Percentiles rank a stretch among this genome's conserved stretches.
Conservation (phyloP, 495 filamentous ascomycete genomes). For the Podospora pseudocomata region DNA sequence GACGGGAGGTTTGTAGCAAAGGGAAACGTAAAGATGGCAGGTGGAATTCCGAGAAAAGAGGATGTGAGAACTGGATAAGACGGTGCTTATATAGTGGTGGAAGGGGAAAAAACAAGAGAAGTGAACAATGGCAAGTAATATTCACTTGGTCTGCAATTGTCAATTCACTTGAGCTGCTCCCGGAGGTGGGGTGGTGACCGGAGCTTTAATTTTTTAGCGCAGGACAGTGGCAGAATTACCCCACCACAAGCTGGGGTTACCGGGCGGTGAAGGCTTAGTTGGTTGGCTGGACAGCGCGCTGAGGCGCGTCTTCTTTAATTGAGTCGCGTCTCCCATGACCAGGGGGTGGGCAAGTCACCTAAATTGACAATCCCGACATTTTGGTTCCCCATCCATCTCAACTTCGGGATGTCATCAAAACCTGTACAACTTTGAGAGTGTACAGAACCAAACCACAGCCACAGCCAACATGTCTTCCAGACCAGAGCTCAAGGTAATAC, state of each 20-base stretch:
- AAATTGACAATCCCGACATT: background rate
- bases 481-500: slow-evolving; percentile 77
- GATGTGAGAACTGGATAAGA: background rate
- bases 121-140: background rate
- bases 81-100: background rate
- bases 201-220: slow-evolving; percentile 8
- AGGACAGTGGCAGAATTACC: slow-evolving; percentile 4
- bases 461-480: slow-evolving; percentile 70
- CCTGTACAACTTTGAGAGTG: background rate
- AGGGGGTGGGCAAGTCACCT: background rate
- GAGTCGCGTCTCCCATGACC: slow-evolving; percentile 27
- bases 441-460: background rate
- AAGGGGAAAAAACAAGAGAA: background rate
- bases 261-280: slow-evolving; percentile 12
- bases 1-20: background rate
- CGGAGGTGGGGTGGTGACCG: background rate
- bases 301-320: slow-evolving; percentile 27
- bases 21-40: background rate
- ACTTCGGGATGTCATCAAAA: slow-evolving; percentile 1
- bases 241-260: background rate
- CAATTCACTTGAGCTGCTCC: background rate
- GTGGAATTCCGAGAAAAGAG: background rate
- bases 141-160: background rate
- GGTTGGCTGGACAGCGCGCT: slow-evolving; percentile 1
- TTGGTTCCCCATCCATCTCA: slow-evolving; percentile 3